phyloP scores from a whole-genome alignment of 129 eudicot species.

The Flaveria ramosissima region DNA sequence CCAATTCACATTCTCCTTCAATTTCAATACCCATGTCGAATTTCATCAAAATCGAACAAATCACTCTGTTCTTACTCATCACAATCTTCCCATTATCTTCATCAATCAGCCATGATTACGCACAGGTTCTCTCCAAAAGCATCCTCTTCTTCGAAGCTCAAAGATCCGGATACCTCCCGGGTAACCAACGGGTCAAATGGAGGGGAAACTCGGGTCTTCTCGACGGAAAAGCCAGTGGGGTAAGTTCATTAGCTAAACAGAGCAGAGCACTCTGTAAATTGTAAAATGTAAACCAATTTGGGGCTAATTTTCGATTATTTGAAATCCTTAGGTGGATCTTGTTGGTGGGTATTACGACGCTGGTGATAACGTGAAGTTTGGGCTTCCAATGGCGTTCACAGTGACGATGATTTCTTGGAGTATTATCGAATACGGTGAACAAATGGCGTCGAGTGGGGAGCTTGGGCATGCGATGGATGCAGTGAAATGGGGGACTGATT shows the following conservation, averaged over 20 bases:
- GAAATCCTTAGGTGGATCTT: slow-evolving; percentile 68
- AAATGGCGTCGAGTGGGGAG: slow-evolving; percentile 84
- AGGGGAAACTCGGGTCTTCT: slow-evolving; percentile 80
- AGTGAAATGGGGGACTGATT: slow-evolving; percentile 96
- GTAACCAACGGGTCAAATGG: slow-evolving; percentile 78
- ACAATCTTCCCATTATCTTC: slow-evolving; percentile 51
- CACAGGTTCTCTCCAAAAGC: slow-evolving; percentile 77
- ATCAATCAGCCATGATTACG: slow-evolving; percentile 70
- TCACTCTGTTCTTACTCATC: slow-evolving; percentile 53
- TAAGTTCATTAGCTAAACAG: slow-evolving; percentile 17
- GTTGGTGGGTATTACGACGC: slow-evolving; percentile 99
- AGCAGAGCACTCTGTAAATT: no score
- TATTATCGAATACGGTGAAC: slow-evolving; percentile 79
- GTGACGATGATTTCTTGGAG: slow-evolving; percentile 99
- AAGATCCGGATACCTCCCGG: slow-evolving; percentile 89
- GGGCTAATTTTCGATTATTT: background rate
- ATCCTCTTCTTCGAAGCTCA: slow-evolving; percentile 94
- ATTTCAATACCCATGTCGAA: slow-evolving; percentile 38
- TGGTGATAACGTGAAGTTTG: slow-evolving; percentile 97
- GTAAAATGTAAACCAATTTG: background rate
- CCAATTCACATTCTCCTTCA: slow-evolving; percentile 10
- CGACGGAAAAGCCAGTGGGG: slow-evolving; percentile 88
- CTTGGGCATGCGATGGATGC: slow-evolving; percentile 84
- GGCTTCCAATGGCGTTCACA: slow-evolving; percentile 96
- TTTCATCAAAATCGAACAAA: slow-evolving; percentile 37